These are phyloP conservation scores for Solanum clarkiae DNA, from an alignment of 257 asterid species.

Conservation along the genomic window DNA sequence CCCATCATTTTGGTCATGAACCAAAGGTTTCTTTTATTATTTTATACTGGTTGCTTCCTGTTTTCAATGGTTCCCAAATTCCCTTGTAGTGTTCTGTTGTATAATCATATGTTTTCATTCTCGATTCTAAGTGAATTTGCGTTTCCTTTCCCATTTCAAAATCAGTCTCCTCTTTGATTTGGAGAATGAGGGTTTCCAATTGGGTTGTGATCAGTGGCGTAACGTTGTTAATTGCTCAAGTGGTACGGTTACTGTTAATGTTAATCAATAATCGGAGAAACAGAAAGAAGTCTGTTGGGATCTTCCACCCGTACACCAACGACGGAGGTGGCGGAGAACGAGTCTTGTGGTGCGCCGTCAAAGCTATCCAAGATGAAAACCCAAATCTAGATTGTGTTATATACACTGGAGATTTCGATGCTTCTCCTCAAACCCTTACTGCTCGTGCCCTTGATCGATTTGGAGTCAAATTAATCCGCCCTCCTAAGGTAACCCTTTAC, in stretches of 20 bases:
- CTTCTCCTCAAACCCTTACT: slow-evolving; percentile 56
- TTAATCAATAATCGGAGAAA: slow-evolving; percentile 23
- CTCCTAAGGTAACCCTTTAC: slow-evolving; percentile 42
- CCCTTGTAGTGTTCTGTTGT: too few relatives aligned
- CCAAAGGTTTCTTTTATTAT: too few relatives aligned
- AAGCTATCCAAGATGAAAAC: slow-evolving; percentile 72
- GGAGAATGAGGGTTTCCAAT: background rate
- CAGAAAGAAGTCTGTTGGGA: slow-evolving; percentile 44
- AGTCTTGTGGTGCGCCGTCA: slow-evolving; percentile 94
- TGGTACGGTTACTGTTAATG: background rate
- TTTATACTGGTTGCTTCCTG: too few relatives aligned
- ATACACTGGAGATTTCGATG: slow-evolving; percentile 84
- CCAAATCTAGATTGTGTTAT: slow-evolving; percentile 73
- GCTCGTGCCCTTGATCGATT: slow-evolving; percentile 72
- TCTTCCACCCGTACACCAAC: slow-evolving; percentile 89
- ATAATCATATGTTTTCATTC: too few relatives aligned
- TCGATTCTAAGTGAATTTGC: too few relatives aligned
- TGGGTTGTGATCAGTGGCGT: background rate
- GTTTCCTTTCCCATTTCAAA: too few relatives aligned
- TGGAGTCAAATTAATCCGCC: slow-evolving; percentile 60
- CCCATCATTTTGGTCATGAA: too few relatives aligned
- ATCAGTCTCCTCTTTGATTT: too few relatives aligned
- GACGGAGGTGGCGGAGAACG: slow-evolving; percentile 99
- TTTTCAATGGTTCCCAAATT: too few relatives aligned
- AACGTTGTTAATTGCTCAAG: background rate